Conservation (phyloP, 2,329 filamentous ascomycete genomes). For the Pseudogymnoascus sp. region DNA sequence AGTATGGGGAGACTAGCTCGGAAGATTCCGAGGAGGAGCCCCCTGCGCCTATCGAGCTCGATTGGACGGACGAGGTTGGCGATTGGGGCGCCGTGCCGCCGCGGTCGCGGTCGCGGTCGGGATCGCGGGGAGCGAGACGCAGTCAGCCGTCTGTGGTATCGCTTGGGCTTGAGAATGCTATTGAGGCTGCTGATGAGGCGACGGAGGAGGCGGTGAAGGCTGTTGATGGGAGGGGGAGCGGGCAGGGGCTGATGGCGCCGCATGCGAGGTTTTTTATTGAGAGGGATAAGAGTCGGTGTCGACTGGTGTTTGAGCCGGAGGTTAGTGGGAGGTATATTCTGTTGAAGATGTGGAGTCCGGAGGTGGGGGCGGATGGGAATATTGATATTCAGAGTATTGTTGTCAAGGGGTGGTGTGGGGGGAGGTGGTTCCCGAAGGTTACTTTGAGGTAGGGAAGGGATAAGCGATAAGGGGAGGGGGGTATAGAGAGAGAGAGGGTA, state of each 20-base stretch:
- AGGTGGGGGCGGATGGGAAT: conserved; percentile 54
- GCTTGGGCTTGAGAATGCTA: conserved; percentile 12
- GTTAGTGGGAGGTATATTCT: conserved; percentile 76
- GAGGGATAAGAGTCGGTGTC: conserved; percentile 73
- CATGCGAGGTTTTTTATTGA: conserved; percentile 79
- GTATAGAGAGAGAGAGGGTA: background rate
- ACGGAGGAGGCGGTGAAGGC: conserved; percentile 49
- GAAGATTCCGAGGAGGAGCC: background rate
- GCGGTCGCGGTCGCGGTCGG: background rate
- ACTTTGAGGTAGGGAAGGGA: conserved; percentile 41
- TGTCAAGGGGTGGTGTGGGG: conserved; percentile 75
- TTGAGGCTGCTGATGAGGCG: conserved; percentile 34
- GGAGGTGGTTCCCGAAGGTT: conserved; percentile 69
- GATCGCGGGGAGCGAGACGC: background rate
- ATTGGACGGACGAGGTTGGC: background rate
- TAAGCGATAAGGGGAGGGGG: background rate
- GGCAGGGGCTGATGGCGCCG: conserved; percentile 52
- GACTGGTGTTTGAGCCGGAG: conserved; percentile 74
- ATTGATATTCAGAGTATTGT: conserved; percentile 87
- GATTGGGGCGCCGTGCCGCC: background rate
- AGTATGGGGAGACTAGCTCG: background rate
- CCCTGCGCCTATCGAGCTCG: background rate
- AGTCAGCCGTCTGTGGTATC: background rate
- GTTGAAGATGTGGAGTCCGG: conserved; percentile 82
- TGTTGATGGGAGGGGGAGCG: conserved; percentile 37